Evolutionary conservation across 495 filamentous ascomycete genomes (phyloP), one percentile per base, ranked within the genome.

Genomic region (Sordaria brevicollis): DNA sequence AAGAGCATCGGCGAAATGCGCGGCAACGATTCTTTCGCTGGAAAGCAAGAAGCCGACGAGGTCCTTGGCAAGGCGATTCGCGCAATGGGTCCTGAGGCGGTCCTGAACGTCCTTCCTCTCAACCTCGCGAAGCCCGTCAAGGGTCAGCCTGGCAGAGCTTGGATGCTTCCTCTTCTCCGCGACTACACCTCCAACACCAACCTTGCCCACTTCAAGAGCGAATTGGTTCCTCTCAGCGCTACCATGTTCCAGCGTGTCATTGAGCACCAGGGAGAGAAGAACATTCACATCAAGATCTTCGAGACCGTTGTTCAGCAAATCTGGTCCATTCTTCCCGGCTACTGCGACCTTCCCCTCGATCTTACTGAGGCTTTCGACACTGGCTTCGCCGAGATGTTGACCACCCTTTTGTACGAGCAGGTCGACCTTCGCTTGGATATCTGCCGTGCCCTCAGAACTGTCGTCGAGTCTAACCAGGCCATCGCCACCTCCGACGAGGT

Each of bases 291-390:
- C 74, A 99, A 99, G 83, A 96, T 99, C 70, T 98, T 94, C 79
- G 95, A 99, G 79, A 98, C 95, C 0, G 78, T 99, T 1, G 92
- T 99, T 2, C 91, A 96, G 67, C 95, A 99, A 76, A 94, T 95
- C 25, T 99, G 96, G 95, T 90, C 91, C 21, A 87, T 92, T 66
- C 85, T 99, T n/a, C 93, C 96, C 0, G 95, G 95, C 35, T 99
- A 97, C 79, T 98, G 95, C 77, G 91, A 96, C 77, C 81, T 96
- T 66, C 94, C 95, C 4, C 80, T 95, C 41, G 95, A 98, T 78
- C 76, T 98, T 25, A 77, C 78, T 9, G 84, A 89, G 74, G 84
- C 89, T 13, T 92, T 98, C 76, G 92, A 98, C 72, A 93, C 96
- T 77, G 71, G 73, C n/a, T 97, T 98, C 76, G 95, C 94, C 0